These are phyloP conservation scores for Phytophthora fragariaefolia DNA, from an alignment of 352 stramenopile species.

Conservation along the genomic window DNA sequence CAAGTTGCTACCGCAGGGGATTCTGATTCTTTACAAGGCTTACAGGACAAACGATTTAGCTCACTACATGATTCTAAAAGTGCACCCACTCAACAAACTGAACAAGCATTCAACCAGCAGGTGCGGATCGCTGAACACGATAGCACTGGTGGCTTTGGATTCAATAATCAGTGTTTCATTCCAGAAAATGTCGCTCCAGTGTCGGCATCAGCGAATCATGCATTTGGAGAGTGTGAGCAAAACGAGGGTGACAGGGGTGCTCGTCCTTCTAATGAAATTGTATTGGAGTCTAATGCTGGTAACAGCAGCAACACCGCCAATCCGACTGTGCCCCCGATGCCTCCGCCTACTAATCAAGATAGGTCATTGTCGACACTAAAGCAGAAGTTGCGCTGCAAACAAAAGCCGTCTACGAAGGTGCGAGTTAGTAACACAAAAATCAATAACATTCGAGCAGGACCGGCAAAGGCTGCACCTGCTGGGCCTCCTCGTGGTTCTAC, in stretches of 20 bases:
- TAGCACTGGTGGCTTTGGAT: slow-evolving; percentile 1
- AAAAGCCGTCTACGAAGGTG: slow-evolving; percentile 17
- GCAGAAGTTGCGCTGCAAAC: slow-evolving; percentile 34
- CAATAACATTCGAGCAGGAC: background rate
- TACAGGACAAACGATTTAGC: background rate
- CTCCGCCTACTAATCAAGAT: slow-evolving; percentile 15
- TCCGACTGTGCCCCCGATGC: background rate
- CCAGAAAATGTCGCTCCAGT: slow-evolving; percentile 36
- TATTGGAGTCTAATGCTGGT: background rate
- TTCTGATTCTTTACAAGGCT: background rate
- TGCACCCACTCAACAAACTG: background rate
- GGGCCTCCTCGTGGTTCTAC: background rate
- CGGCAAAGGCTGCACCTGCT: slow-evolving; percentile 18
- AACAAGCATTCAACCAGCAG: background rate
- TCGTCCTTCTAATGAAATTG: too few relatives aligned
- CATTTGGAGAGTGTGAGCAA: slow-evolving; percentile 45
- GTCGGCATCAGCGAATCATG: slow-evolving; percentile 63
- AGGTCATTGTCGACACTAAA: slow-evolving; percentile 34
- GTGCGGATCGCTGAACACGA: slow-evolving; percentile 17
- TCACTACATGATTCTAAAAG: slow-evolving; percentile 5
- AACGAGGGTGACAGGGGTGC: slow-evolving; percentile 6
- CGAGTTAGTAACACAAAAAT: slow-evolving; percentile 11
- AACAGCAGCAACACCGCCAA: slow-evolving; percentile 1
- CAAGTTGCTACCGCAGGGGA: slow-evolving; percentile 7
- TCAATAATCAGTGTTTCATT: background rate